Percentiles rank a stretch among this genome's conserved stretches.
These are phyloP conservation scores for Laetiporus sulphureus DNA, from an alignment of 1,284 basidiomycete genomes.

Conservation along the genomic window DNA sequence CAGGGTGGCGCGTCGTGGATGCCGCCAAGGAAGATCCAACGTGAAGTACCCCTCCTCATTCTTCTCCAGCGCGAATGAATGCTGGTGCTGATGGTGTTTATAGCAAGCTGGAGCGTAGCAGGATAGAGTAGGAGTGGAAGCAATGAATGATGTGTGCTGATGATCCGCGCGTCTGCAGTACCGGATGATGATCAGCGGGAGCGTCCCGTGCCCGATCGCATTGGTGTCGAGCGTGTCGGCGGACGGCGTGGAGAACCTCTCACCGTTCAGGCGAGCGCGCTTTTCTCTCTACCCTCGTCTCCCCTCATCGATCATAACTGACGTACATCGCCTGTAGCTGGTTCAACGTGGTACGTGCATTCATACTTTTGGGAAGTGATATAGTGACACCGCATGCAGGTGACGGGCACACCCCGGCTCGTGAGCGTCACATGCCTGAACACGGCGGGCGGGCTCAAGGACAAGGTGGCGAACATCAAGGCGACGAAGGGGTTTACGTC, in stretches of 20 bases:
- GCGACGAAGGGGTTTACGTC: slow-evolving; percentile 64
- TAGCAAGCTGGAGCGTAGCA: too few species aligned
- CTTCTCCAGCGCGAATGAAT: background rate
- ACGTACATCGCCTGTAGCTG: slow-evolving; percentile 33
- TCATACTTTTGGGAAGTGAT: background rate
- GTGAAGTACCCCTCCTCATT: slow-evolving; percentile 21
- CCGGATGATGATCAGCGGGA: slow-evolving; percentile 54
- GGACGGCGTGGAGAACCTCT: slow-evolving; percentile 57
- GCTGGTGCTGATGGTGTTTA: too few species aligned
- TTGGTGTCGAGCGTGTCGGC: slow-evolving; percentile 63
- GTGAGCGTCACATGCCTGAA: slow-evolving; percentile 54
- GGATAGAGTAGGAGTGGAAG: too few species aligned
- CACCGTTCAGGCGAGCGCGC: slow-evolving; percentile 48
- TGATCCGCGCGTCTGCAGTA: slow-evolving; percentile 15
- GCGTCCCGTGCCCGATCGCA: slow-evolving; percentile 69
- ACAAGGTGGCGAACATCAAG: slow-evolving; percentile 65
- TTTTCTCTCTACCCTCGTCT: background rate
- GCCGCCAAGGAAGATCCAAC: slow-evolving; percentile 37
- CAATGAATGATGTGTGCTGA: background rate
- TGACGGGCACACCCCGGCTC: slow-evolving; percentile 59
- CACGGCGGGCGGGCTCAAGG: slow-evolving; percentile 40
- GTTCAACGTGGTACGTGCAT: slow-evolving; percentile 38
- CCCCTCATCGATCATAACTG: slow-evolving; percentile 4
- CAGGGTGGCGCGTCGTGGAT: slow-evolving; percentile 55
- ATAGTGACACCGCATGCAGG: slow-evolving; percentile 23